phyloP scores from a whole-genome alignment of 139 green algal genomes.

The Chlorella sp. region DNA sequence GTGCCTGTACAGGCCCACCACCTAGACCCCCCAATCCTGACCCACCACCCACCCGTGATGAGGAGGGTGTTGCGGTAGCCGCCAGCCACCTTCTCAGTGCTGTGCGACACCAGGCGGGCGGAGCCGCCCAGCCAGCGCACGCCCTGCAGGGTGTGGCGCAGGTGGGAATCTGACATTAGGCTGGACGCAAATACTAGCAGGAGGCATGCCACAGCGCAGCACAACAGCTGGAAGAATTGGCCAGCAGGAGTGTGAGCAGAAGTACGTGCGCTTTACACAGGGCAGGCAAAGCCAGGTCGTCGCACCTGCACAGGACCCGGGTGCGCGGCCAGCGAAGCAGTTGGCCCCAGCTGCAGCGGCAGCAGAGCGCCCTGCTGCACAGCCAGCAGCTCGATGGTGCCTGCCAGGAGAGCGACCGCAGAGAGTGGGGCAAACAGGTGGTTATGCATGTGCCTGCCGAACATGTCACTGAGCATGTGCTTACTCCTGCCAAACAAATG shows the following conservation, averaged over 20 bases:
- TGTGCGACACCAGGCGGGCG: conserved; percentile 71
- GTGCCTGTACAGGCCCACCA: no score
- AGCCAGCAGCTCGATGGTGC: conserved; percentile 64
- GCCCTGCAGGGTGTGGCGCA: conserved; percentile 44
- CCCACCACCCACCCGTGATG: conserved; percentile 54
- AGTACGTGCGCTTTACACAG: no score
- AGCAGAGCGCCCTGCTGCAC: conserved; percentile 59
- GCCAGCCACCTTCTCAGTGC: conserved; percentile 53
- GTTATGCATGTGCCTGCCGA: no score
- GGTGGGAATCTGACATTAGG: background rate
- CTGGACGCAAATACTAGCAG: no score
- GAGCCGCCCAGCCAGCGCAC: conserved; percentile 79
- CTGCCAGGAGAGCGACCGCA: background rate
- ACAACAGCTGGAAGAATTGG: no score
- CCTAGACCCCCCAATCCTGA: no score
- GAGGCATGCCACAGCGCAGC: no score
- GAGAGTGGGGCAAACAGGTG: no score
- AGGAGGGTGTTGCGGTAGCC: conserved; percentile 69
- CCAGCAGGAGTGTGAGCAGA: no score
- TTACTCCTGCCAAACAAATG: no score
- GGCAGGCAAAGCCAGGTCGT: no score
- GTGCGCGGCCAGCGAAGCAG: conserved; percentile 40
- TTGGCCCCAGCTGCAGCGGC: conserved; percentile 45
- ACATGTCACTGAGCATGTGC: no score
- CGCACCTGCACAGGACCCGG: conserved; percentile 13